Evolutionary conservation across 805 yeast genomes (phyloP), one percentile per base, ranked within the genome.

Genomic region (Candida patagonica): DNA sequence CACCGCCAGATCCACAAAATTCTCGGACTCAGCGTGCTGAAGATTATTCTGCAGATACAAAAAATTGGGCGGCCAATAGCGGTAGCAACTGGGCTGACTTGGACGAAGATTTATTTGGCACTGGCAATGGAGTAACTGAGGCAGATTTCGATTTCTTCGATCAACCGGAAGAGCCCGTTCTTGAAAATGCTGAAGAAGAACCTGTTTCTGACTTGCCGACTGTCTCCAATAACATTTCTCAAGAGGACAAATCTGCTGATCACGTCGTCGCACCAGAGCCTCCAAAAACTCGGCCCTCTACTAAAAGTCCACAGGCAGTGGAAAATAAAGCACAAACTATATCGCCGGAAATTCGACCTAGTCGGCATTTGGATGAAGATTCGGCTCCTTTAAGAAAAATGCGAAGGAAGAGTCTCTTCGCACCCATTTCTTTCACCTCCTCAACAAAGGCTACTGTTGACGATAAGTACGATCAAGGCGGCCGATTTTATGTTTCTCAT

Each of bases 401-500:
- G 23, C 40, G 60, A 57, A 37, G 63, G 57, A 38, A 72, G 42
- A 83, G 95, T 31, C 75, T 80, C 0, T 88, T 86, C 59, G 83
- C 95, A 0, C 94, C 95, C 0, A 65, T 87, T 30, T 69, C 72
- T 30, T 88, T 87, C 61, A 81, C 84, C 51, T 95, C 95, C 0
- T 71, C 80, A 15, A 80, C 85, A 40, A 78, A 76, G 42, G 71
- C 74, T 35, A 76, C 73, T 42, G 78, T 89, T 29, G 97, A 89
- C 55, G 76, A 82, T 42, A 89, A 89, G 53, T 89, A 89, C 52
- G 79, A 80, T 9, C 71, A 71, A 47, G 98, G 98, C 5, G 98
- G 98, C 1, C 82, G 88, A 53, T 89, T 83, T 55, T 87, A 78
- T 54, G 84, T 82, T 10, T 47, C 58, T 6, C 42, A 48, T 35